A percentile compares a stretch with the other conserved stretches of the same genome.
Conservation (phyloP, 1,284 basidiomycete species). For the Cutaneotrichosporon dermatis region DNA sequence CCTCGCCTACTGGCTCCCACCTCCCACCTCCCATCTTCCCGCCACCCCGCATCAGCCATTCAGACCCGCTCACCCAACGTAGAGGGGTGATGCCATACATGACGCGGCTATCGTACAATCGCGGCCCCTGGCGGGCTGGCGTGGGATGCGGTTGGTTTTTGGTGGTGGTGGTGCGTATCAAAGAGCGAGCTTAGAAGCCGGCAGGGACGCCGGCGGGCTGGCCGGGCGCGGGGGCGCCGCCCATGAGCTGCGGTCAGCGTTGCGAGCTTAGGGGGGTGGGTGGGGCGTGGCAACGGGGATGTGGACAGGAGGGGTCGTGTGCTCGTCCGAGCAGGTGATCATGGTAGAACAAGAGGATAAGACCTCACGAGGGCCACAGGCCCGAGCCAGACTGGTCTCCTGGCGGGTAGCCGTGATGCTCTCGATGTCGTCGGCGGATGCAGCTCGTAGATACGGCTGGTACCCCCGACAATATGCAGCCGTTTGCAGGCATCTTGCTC, state of each 20-base stretch:
- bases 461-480: too few species aligned
- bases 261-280: background rate
- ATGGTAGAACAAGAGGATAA: too few species aligned
- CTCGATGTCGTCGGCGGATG: too few species aligned
- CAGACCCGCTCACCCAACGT: background rate
- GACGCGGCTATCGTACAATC: slow-evolving; percentile 15
- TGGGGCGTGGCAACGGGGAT: too few species aligned
- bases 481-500: too few species aligned
- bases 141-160: background rate
- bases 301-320: too few species aligned
- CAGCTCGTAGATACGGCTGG: too few species aligned
- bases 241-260: slow-evolving; percentile 16
- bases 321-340: too few species aligned
- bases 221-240: slow-evolving; percentile 10
- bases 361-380: too few species aligned
- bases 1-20: too few species aligned
- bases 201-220: slow-evolving; percentile 15
- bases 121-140: background rate
- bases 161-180: background rate
- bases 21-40: background rate
- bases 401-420: too few species aligned
- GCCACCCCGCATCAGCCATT: background rate
- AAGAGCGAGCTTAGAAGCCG: slow-evolving; percentile 18
- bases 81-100: slow-evolving; percentile 19
- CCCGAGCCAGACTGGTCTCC: too few species aligned